Conservation (phyloP, 441 rosid genomes). For the Arabidopsis lyrata region DNA sequence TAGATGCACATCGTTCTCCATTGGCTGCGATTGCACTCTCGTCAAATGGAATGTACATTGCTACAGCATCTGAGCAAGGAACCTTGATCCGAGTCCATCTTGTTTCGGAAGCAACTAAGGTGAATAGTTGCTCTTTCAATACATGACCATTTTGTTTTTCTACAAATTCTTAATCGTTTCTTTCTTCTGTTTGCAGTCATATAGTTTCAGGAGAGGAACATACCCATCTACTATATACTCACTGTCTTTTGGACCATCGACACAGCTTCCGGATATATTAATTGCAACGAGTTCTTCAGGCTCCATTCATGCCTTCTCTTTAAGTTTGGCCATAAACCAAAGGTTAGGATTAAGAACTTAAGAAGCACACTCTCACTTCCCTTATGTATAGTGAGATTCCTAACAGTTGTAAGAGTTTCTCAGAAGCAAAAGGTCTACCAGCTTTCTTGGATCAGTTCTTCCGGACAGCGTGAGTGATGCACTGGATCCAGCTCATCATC, state of each 20-base stretch:
- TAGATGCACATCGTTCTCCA: conserved; percentile 88
- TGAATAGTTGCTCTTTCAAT: conserved; percentile 40
- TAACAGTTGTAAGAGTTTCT: not conserved
- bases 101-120: conserved; percentile 88
- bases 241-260: conserved; percentile 81
- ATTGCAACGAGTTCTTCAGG: conserved; percentile 88
- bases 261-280: conserved; percentile 75
- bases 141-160: conserved; percentile 1
- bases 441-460: conserved; percentile 80
- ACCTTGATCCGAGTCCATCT: conserved; percentile 84
- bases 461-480: conserved; percentile 84
- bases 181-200: conserved; percentile 56
- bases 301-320: conserved; percentile 79
- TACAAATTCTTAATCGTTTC: conserved; percentile 33
- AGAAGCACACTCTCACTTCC: conserved; percentile 25
- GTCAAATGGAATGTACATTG: conserved; percentile 80
- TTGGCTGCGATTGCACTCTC: conserved; percentile 83
- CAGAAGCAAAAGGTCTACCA: conserved; percentile 71
- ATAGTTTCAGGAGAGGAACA: conserved; percentile 89
- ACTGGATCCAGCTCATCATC: conserved; percentile 80
- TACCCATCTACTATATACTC: conserved; percentile 84
- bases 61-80: conserved; percentile 94
- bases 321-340: conserved; percentile 66
- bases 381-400: not conserved
- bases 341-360: conserved; percentile 54